These are phyloP conservation scores for Coprinopsis sp. DNA, from an alignment of 768 basidiomycete genomes.

Conservation along the genomic window DNA sequence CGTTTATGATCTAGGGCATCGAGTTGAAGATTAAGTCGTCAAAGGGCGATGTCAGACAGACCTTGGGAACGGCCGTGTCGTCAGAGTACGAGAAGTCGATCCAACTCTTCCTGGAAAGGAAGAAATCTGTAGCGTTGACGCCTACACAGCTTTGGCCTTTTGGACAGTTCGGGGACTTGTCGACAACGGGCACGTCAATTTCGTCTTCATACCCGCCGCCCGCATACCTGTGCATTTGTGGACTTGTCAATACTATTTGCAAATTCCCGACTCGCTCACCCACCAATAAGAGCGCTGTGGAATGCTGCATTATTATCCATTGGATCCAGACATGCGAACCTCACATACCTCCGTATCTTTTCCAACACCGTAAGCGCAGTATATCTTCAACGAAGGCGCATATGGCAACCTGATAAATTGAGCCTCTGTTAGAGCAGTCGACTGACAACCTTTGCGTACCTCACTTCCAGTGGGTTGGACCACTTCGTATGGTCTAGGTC, in stretches of 20 bases:
- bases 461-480: slow-evolving; percentile 85
- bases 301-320: not conserved
- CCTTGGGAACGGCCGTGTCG: slow-evolving; percentile 55
- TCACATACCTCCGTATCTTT: slow-evolving; percentile 86
- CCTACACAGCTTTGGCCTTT: slow-evolving; percentile 39
- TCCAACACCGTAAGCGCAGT: slow-evolving; percentile 92
- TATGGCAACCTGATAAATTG: slow-evolving; percentile 58
- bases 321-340: not conserved
- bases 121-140: slow-evolving; percentile 44
- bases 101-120: slow-evolving; percentile 58
- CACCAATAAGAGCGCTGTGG: slow-evolving; percentile 81
- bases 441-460: slow-evolving; percentile 33
- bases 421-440: not conserved
- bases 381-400: slow-evolving; percentile 89
- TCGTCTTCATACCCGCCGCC: slow-evolving; percentile 66
- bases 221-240: slow-evolving; percentile 51
- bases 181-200: slow-evolving; percentile 47
- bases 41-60: slow-evolving; percentile 14
- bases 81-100: slow-evolving; percentile 84
- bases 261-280: slow-evolving; percentile 8
- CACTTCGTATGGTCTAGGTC: slow-evolving; percentile 78
- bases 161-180: slow-evolving; percentile 36
- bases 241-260: not conserved
- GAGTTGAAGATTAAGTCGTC: not conserved
- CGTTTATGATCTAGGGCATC: slow-evolving; percentile 37